These are phyloP conservation scores for Incumbomyces lentus DNA, from an alignment of 2,329 filamentous ascomycete species.

Conservation along the genomic window DNA sequence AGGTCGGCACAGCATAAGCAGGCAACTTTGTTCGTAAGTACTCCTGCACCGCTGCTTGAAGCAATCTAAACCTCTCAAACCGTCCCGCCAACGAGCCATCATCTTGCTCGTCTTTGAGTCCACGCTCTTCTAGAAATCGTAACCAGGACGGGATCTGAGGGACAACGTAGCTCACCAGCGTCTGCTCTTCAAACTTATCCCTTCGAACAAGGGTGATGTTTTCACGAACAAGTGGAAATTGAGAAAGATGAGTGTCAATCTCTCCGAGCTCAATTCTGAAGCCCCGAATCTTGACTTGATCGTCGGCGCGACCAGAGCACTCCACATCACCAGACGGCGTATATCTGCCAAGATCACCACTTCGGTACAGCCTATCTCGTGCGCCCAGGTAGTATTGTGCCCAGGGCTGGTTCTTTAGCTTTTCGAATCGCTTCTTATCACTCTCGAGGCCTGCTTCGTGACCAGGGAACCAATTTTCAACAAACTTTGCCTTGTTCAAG, in stretches of 20 bases:
- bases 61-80: conserved; percentile 50
- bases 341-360: conserved; percentile 74
- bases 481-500: conserved; percentile 64
- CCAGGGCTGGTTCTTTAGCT: conserved; percentile 58
- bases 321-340: conserved; percentile 61
- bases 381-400: conserved; percentile 67
- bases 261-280: conserved; percentile 93
- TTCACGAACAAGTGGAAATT: conserved; percentile 66
- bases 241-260: conserved; percentile 73
- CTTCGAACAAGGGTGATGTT: conserved; percentile 76
- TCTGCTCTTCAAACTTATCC: conserved; percentile 76
- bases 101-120: conserved; percentile 46
- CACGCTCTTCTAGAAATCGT: conserved; percentile 51
- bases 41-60: conserved; percentile 52
- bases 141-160: conserved; percentile 68
- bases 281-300: conserved; percentile 90
- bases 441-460: conserved; percentile 56
- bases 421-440: conserved; percentile 45
- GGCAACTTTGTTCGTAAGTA: conserved; percentile 63
- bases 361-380: conserved; percentile 75
- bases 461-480: conserved; percentile 79
- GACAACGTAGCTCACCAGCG: conserved; percentile 80
- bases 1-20: conserved; percentile 62
- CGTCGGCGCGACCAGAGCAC: conserved; percentile 69
- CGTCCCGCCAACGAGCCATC: conserved; percentile 43